Evolutionary conservation across 2,329 filamentous ascomycete genomes (phyloP).

Genomic region (Aspergillus sp.): DNA sequence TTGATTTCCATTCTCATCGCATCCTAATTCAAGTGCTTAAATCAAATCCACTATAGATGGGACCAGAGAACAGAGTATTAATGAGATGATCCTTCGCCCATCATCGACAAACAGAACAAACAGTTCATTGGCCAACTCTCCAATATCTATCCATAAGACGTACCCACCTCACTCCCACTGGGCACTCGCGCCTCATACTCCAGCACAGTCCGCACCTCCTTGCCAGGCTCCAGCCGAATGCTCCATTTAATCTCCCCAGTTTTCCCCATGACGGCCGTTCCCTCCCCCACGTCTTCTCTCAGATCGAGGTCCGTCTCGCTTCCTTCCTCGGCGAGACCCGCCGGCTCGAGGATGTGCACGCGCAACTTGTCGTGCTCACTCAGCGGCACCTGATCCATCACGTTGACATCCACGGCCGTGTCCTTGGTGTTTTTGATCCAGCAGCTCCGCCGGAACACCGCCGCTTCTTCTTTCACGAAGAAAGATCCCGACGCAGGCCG

Average conservation of each 20-base stretch:
- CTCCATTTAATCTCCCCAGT: slow-evolving; percentile 60
- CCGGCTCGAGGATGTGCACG: slow-evolving; percentile 28
- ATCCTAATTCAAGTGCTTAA: background rate
- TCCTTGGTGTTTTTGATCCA: slow-evolving; percentile 33
- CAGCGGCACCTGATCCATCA: slow-evolving; percentile 35
- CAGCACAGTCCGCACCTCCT: slow-evolving; percentile 56
- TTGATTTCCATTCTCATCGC: background rate
- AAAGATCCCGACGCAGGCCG: slow-evolving; percentile 26
- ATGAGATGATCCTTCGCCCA: background rate
- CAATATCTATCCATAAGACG: background rate
- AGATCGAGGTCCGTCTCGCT: slow-evolving; percentile 19
- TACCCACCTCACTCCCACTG: slow-evolving; percentile 19
- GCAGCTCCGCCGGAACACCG: slow-evolving; percentile 30
- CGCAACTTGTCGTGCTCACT: slow-evolving; percentile 32
- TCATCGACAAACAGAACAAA: background rate
- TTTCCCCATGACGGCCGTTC: slow-evolving; percentile 55
- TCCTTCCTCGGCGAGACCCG: slow-evolving; percentile 27
- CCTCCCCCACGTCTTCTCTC: slow-evolving; percentile 54
- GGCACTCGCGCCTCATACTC: slow-evolving; percentile 64
- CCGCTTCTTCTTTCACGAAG: slow-evolving; percentile 31
- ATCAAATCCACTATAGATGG: background rate
- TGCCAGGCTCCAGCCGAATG: slow-evolving; percentile 58
- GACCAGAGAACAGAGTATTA: background rate
- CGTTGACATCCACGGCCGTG: slow-evolving; percentile 24
- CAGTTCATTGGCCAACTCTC: background rate